Evolutionary conservation across 2,329 filamentous ascomycete species (phyloP), one percentile per base, ranked within the genome.

Genomic region (Fusarium sp.): DNA sequence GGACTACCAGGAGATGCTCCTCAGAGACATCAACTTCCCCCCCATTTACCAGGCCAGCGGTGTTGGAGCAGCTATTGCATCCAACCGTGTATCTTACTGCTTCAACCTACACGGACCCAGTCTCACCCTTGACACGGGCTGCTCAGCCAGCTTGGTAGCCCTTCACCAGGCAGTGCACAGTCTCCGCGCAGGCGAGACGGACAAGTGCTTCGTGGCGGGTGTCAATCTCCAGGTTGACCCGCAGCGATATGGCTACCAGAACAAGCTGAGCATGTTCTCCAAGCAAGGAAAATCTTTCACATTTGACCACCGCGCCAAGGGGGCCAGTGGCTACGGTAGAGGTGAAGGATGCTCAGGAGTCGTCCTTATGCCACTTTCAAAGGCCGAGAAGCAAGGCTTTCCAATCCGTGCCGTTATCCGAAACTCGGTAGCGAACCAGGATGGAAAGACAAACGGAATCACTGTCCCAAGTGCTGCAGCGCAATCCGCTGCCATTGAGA

Each of bases 81-180:
- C 82, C 0, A 84, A 84, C 65, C 77, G 83, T n/a, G 71, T 85
- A 14, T 83, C 81, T 0, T 83, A 84, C 71, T 80, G 79, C 49
- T 85, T 82, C 67, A 78, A 86, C 62, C 79, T 85, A 39, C 70
- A 70, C 11, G 83, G 84, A 0, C 81, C 83, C 0, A 83, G 80
- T 30, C 75, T 84, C 69, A 83, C 83, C 0, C 75, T 86, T 8
- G 82, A 86, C 58, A 86, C 84, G 0, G 84, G 81, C 1, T 87
- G 84, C 65, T 86, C 83, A 0, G 78, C 81, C 19, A 82, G 79
- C 54, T 70, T 86, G 7, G 78, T 82, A 5, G 83, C 82, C 0
- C 73, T 86, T 2, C 81, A 86, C 60, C 74, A 82, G 24, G 85
- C 83, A 5, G 60, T 71, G 7, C 65, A 71, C 24, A 76, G 74